Evolutionary conservation across 768 basidiomycete genomes (phyloP), one percentile per base, ranked within the genome.

Genomic region (Xanthoconium stramineum): DNA sequence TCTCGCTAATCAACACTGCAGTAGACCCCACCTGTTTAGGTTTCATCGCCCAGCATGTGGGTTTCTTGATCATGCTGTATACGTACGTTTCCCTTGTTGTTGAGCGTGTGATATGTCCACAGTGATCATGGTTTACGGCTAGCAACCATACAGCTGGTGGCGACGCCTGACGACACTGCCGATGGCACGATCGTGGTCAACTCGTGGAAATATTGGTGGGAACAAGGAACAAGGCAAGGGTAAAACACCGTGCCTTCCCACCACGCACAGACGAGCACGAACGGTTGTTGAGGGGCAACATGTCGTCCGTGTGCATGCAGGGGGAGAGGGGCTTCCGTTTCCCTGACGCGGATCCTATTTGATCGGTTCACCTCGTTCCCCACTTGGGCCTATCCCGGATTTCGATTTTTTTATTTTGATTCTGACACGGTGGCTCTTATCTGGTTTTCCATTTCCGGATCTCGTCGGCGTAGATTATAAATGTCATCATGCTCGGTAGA

Each of bases 31-130:
- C 84, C 81, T 5, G 78, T 72, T 47, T 70, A 85, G 53, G 83
- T 80, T 43, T 75, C 84, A 67, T 87, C 46, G 84, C 80, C 17
- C 84, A 83, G 61, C 86, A 83, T 59, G 84, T 29, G 57, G 85
- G 56, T 69, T 72, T 20, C 64, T 84, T 33, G 83, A 87, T 65
- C 85, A 89, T 64, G 74, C 73, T 48, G 65, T 82, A 69, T 86
- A 86, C 69, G 80, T 85, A 58, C 60, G 80, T 76, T 40, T 59
- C 51, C 28, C 37, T 36, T 28, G 24, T 37, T 49, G 47, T 19
- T 29, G 45, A n/a, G 43, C 38, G 13, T 59, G 42, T 50, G 20
- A 45, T 58, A 37, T 47, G 59, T 46, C 49, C 50, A 58, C 53
- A 30, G 43, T 47, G 38, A 40, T 56, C 35, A 50, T 15, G 74